A percentile compares a stretch with the other conserved stretches of the same genome.
phyloP scores from a whole-genome alignment of 805 yeast genomes.

The Saccharomycopsis synnaedendra region DNA sequence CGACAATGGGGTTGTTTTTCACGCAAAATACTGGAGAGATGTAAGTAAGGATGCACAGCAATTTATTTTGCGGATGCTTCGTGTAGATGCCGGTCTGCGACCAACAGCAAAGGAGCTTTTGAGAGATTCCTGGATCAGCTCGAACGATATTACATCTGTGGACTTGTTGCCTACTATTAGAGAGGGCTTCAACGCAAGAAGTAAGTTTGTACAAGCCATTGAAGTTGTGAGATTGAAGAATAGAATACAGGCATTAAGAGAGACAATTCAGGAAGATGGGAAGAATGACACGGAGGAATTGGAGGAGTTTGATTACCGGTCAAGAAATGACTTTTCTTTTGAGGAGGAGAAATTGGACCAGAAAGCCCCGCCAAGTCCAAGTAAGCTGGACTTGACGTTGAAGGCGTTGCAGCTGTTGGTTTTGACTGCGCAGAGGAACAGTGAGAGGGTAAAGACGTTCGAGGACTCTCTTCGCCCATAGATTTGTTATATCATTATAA shows the following conservation, averaged over 20 bases:
- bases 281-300: slow-evolving; percentile 20
- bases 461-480: slow-evolving; percentile 3
- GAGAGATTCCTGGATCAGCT: slow-evolving; percentile 66
- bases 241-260: slow-evolving; percentile 60
- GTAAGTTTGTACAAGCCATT: slow-evolving; percentile 75
- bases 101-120: slow-evolving; percentile 58
- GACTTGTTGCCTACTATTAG: slow-evolving; percentile 77
- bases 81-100: slow-evolving; percentile 54
- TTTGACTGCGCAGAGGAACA: slow-evolving; percentile 51
- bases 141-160: slow-evolving; percentile 31
- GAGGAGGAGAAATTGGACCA: slow-evolving; percentile 4
- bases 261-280: slow-evolving; percentile 33
- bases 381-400: slow-evolving; percentile 34
- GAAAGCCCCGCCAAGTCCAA: slow-evolving; percentile 2
- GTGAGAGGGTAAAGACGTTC: slow-evolving; percentile 27
- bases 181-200: slow-evolving; percentile 74
- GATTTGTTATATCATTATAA: neutral
- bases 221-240: slow-evolving; percentile 76
- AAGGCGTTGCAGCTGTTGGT: slow-evolving; percentile 62
- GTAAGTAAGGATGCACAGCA: slow-evolving; percentile 73
- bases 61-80: slow-evolving; percentile 62
- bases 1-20: slow-evolving; percentile 69
- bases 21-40: slow-evolving; percentile 74
- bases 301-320: slow-evolving; percentile 6
- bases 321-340: slow-evolving; percentile 5